A percentile compares a stretch with the other conserved stretches of the same genome.
phyloP scores from a whole-genome alignment of 2,329 filamentous ascomycete species.

The Coniochaeta hoffmannii region DNA sequence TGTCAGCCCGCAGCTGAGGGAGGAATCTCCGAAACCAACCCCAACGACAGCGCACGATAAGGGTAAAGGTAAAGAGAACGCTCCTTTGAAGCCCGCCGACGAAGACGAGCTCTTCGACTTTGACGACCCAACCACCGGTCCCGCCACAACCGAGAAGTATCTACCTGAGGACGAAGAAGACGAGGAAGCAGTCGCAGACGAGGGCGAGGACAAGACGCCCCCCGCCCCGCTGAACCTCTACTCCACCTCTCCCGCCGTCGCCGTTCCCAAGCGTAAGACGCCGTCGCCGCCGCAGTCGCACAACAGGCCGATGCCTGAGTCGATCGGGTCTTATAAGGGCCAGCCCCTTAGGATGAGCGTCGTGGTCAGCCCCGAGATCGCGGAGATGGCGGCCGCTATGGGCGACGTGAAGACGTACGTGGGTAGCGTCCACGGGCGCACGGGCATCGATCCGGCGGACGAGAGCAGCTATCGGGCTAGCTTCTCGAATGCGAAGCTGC shows the following conservation, averaged over 20 bases:
- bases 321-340: slow-evolving; percentile 33
- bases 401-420: slow-evolving; percentile 31
- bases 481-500: slow-evolving; percentile 9
- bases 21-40: not conserved
- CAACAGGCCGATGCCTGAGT: slow-evolving; percentile 11
- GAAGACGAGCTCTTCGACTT: slow-evolving; percentile 15
- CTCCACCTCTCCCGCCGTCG: not conserved
- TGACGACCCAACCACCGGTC: slow-evolving; percentile 9
- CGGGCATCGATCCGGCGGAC: slow-evolving; percentile 18
- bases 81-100: slow-evolving; percentile 1
- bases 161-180: slow-evolving; percentile 9
- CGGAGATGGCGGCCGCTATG: slow-evolving; percentile 28
- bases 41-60: not conserved
- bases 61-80: not conserved
- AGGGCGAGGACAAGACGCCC: slow-evolving; percentile 3
- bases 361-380: slow-evolving; percentile 28
- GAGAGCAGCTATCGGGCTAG: slow-evolving; percentile 20
- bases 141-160: slow-evolving; percentile 10
- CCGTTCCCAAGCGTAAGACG: not conserved
- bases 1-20: not conserved
- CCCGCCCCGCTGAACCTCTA: not conserved
- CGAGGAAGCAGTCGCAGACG: slow-evolving; percentile 7
- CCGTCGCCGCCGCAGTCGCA: slow-evolving; percentile 5
- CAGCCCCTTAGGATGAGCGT: slow-evolving; percentile 26
- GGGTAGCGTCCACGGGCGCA: slow-evolving; percentile 29